A percentile compares a stretch with the other conserved stretches of the same genome.
Conservation (phyloP, 106 monocot species). For the Phalaenopsis aphrodite region DNA sequence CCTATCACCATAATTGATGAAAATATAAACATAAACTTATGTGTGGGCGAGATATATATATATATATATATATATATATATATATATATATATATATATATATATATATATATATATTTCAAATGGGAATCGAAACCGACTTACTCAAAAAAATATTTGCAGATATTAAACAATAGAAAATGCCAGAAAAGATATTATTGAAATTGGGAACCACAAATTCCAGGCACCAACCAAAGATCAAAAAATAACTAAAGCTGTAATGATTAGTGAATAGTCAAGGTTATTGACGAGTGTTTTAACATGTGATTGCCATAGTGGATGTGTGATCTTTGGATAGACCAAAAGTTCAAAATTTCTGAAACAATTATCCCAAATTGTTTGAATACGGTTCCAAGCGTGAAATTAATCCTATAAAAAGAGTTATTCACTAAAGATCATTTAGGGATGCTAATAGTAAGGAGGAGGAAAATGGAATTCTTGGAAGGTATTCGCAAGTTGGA, state of each 20-base stretch:
- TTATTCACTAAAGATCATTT: not conserved
- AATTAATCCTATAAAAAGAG: not conserved
- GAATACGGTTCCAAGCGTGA: not conserved
- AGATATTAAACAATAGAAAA: not conserved
- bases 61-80: not conserved
- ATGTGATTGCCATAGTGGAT: not conserved
- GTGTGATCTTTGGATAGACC: not conserved
- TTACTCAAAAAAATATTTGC: not conserved
- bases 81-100: no score
- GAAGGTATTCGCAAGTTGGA: no score
- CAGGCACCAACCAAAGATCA: slow-evolving; percentile 8
- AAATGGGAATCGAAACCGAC: not conserved
- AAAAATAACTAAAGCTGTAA: not conserved
- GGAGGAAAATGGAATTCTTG: no score
- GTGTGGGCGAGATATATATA: no score
- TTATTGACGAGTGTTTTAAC: not conserved
- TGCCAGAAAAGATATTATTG: not conserved
- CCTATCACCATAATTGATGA: slow-evolving; percentile 32
- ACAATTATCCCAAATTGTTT: not conserved
- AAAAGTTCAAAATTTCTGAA: not conserved
- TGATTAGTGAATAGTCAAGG: not conserved
- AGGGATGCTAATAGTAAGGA: no score
- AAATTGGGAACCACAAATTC: not conserved
- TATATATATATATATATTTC: not conserved
- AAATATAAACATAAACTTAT: not conserved